Percentiles rank a stretch among this genome's conserved stretches.
phyloP scores from a whole-genome alignment of 192 early-diverging fungal genomes.

The Umbelopsis isabellina region DNA sequence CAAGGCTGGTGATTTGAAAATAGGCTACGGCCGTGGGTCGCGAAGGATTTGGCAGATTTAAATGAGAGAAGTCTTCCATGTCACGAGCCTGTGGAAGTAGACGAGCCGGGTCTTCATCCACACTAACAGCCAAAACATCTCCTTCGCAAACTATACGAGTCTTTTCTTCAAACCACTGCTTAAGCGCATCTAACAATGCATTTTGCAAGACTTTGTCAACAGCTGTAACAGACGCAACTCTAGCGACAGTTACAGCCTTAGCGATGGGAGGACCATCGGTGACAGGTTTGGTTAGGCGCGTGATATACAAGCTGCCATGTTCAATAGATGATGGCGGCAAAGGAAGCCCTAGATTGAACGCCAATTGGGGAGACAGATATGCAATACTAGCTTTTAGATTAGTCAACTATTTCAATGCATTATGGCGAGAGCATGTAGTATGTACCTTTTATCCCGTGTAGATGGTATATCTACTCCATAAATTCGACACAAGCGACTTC shows the following conservation, averaged over 20 bases:
- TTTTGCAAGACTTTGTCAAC: slow-evolving; percentile 63
- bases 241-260: slow-evolving; percentile 61
- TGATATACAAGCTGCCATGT: slow-evolving; percentile 24
- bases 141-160: slow-evolving; percentile 69
- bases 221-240: slow-evolving; percentile 65
- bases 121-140: slow-evolving; percentile 64
- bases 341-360: slow-evolving; percentile 61
- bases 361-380: slow-evolving; percentile 57
- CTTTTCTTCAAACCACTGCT: slow-evolving; percentile 65
- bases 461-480: slow-evolving; percentile 42
- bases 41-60: slow-evolving; percentile 15
- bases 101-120: slow-evolving; percentile 65
- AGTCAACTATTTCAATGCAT: background rate
- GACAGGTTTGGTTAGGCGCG: slow-evolving; percentile 22
- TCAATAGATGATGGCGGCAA: slow-evolving; percentile 30
- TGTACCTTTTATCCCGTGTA: background rate
- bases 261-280: slow-evolving; percentile 51
- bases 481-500: slow-evolving; percentile 39
- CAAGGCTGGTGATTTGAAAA: slow-evolving; percentile 56
- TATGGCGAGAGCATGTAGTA: background rate
- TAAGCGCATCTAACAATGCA: slow-evolving; percentile 59
- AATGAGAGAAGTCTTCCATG: slow-evolving; percentile 29
- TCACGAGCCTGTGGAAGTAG: slow-evolving; percentile 44
- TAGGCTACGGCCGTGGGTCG: slow-evolving; percentile 44
- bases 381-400: slow-evolving; percentile 12